Percentiles rank a stretch among this genome's conserved stretches.
These are phyloP conservation scores for Leishmania lainsoni DNA, from an alignment of 208 protist genomes.

Conservation along the genomic window DNA sequence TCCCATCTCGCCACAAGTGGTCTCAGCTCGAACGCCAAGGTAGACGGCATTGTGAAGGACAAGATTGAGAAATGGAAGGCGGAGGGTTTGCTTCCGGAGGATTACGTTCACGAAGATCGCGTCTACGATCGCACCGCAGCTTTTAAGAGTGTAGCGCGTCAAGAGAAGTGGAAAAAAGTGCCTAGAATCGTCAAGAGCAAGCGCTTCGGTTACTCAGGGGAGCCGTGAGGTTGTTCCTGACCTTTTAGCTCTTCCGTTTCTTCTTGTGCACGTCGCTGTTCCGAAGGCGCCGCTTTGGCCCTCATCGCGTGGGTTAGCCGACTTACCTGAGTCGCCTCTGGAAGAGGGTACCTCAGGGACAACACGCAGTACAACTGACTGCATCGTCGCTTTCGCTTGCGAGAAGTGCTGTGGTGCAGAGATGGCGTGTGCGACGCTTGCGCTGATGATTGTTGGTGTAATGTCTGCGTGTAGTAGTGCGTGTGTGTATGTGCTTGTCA, in stretches of 20 bases:
- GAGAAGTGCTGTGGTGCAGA: neutral
- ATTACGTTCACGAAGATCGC: slow-evolving; percentile 87
- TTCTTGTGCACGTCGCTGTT: neutral
- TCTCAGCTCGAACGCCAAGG: slow-evolving; percentile 78
- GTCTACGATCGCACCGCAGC: slow-evolving; percentile 79
- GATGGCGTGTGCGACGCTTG: neutral
- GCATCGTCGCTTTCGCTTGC: neutral
- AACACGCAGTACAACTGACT: neutral
- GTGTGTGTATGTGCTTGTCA: neutral
- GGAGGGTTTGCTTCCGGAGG: slow-evolving; percentile 84
- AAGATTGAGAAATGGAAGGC: slow-evolving; percentile 93
- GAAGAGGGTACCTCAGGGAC: neutral
- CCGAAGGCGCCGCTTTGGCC: neutral
- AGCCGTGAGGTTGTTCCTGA: slow-evolving; percentile 35
- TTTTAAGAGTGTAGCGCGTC: slow-evolving; percentile 82
- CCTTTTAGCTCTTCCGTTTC: neutral
- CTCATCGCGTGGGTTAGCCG: neutral
- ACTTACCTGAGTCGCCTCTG: neutral
- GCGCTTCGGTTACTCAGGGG: slow-evolving; percentile 77
- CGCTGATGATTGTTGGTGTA: neutral
- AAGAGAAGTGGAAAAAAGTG: slow-evolving; percentile 88
- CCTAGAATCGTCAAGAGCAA: slow-evolving; percentile 79
- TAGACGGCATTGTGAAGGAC: slow-evolving; percentile 92
- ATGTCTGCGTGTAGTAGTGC: neutral
- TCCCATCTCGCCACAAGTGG: slow-evolving; percentile 51